phyloP scores from a whole-genome alignment of 768 basidiomycete species.

The Pleurotus citrinopileatus region DNA sequence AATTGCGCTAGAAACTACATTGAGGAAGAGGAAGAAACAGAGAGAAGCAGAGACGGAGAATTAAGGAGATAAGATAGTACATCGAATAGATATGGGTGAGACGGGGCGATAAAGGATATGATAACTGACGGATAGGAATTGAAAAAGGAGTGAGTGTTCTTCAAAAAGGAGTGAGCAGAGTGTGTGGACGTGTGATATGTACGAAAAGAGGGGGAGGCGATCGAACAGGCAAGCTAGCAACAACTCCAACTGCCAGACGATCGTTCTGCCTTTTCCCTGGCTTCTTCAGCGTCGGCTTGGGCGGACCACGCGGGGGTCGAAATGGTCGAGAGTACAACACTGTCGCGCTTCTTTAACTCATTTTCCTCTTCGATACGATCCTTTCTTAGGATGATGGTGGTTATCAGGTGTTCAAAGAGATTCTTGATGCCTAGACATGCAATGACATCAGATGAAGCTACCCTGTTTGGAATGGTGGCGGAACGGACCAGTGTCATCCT shows the following conservation, averaged over 20 bases:
- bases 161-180: conserved; percentile 9
- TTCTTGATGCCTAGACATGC: conserved; percentile 72
- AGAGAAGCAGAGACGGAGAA: neutral
- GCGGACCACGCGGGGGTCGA: conserved; percentile 73
- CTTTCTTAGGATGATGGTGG: conserved; percentile 74
- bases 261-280: conserved; percentile 49
- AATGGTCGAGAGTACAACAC: conserved; percentile 68
- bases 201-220: conserved; percentile 13
- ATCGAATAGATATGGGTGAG: conserved; percentile 12
- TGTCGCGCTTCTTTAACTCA: conserved; percentile 76
- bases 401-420: conserved; percentile 78
- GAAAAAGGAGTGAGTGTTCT: conserved; percentile 16
- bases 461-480: conserved; percentile 13
- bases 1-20: conserved; percentile 8
- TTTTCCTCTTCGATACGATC: conserved; percentile 82
- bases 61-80: conserved; percentile 15
- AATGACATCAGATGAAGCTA: conserved; percentile 8
- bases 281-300: conserved; percentile 80
- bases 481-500: conserved; percentile 75
- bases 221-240: conserved; percentile 43
- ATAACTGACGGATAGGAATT: conserved; percentile 17
- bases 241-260: conserved; percentile 64
- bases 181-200: conserved; percentile 6
- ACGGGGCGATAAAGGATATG: conserved; percentile 16
- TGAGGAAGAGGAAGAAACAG: too few species aligned